Evolutionary conservation across 1,284 basidiomycete genomes (phyloP), one percentile per base, ranked within the genome.

Genomic region (Crucibulum cyathiforme): DNA sequence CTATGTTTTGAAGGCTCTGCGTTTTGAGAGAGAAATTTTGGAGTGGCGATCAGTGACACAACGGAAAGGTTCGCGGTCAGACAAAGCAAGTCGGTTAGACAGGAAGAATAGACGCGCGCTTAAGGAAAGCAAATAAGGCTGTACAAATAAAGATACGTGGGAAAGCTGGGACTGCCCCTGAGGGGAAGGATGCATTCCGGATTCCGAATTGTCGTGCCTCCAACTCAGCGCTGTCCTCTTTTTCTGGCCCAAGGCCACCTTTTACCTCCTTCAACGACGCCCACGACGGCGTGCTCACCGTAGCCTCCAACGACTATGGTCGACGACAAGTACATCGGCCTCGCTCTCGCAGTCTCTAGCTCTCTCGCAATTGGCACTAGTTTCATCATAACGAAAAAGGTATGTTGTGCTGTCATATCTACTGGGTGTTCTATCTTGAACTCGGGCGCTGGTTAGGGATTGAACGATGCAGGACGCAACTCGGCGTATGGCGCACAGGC

Each of bases 371-470:
- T 97, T 65, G 95, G 95, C 64, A 93, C 92, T 50, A 95, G 93
- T 75, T 96, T 95, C 76, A 96, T 98, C 74, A 95, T 98, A 72
- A 98, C 95, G 19, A 98, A 98, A 87, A 98, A 96, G 90, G 96
- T 92, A 63, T 61, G 79, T 56, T 24, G 24, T 24, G 24, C 24
- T 24, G 24, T 24, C 24, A 24, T 24, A 4, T 24, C 24, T 24
- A 24, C 24, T 24, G 24, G 24, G 24, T 24, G 24, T 24, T 24
- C 24, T 24, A 24, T 24, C 24, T 24, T 24, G 24, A 24, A 24
- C 24, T 24, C 4, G 24, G 24, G 24, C 24, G 24, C 24, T 24
- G 24, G 24, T 17, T 64, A 95, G 94, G 94, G 93, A 47, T 79
- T 96, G 41, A 95, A 91, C 66, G 92, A 94, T 70, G 90, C 94